A percentile compares a stretch with the other conserved stretches of the same genome.
These are phyloP conservation scores for Cenchrus purpureus DNA, from an alignment of 176 grass and related monocot species.

Conservation along the genomic window DNA sequence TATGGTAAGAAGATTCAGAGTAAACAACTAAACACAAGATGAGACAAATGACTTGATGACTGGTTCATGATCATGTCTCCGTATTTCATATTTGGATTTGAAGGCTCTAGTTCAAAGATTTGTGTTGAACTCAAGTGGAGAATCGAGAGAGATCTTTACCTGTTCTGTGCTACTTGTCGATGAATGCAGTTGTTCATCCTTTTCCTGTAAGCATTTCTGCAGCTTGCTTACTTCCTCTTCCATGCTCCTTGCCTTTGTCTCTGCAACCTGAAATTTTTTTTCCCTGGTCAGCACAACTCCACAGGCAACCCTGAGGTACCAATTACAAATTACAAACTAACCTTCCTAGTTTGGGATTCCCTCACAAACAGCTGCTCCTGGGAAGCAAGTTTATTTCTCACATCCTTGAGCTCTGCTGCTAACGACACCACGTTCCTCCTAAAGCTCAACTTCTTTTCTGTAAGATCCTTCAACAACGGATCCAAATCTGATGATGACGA, in stretches of 20 bases:
- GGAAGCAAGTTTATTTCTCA: conserved; percentile 51
- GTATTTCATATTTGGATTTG: background rate
- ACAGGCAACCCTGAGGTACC: background rate
- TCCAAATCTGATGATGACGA: conserved; percentile 58
- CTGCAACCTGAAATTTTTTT: conserved; percentile 54
- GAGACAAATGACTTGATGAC: background rate
- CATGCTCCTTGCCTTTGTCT: conserved; percentile 71
- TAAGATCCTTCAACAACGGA: conserved; percentile 84
- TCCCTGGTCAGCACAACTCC: background rate
- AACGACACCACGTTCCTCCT: conserved; percentile 76
- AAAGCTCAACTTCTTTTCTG: conserved; percentile 90
- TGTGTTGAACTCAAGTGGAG: background rate
- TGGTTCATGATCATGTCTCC: background rate
- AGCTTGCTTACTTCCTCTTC: conserved; percentile 75
- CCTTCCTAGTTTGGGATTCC: conserved; percentile 68
- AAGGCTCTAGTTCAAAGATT: background rate
- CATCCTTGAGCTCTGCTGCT: conserved; percentile 88
- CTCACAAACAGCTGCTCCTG: conserved; percentile 65
- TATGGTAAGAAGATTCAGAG: background rate
- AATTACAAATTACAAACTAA: conserved; percentile 19
- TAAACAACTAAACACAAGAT: background rate
- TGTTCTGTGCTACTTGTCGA: conserved; percentile 51
- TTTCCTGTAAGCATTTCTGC: conserved; percentile 69
- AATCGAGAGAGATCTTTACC: conserved; percentile 36
- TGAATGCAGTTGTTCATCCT: conserved; percentile 59